Evolutionary conservation across 352 stramenopile species (phyloP).

Genomic region (Pythium plurisporium): DNA sequence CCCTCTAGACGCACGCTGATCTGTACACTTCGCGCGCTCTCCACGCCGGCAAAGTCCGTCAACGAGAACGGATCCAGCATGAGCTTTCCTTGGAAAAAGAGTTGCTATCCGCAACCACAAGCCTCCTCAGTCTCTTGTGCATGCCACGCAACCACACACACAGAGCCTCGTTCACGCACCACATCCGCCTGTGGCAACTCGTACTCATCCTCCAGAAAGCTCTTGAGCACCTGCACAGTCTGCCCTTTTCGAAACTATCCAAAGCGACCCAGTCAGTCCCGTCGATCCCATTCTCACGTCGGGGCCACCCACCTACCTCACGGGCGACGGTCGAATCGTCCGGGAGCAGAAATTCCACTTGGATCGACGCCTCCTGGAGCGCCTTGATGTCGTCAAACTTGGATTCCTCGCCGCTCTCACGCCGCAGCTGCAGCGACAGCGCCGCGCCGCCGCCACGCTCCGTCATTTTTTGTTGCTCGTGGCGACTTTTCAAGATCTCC

Average conservation of each 20-base stretch:
- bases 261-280: background rate
- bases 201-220: slow-evolving; percentile 52
- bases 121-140: too few species aligned
- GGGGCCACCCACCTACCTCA: slow-evolving; percentile 13
- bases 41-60: slow-evolving; percentile 49
- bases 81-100: slow-evolving; percentile 30
- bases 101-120: too few species aligned
- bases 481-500: background rate
- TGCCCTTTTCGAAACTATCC: slow-evolving; percentile 64
- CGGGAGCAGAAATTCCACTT: slow-evolving; percentile 51
- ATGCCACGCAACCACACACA: too few species aligned
- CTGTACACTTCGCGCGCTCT: slow-evolving; percentile 30
- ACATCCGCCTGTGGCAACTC: slow-evolving; percentile 32
- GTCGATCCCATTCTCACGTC: background rate
- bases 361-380: slow-evolving; percentile 51
- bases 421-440: slow-evolving; percentile 9
- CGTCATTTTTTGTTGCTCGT: background rate
- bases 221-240: slow-evolving; percentile 54
- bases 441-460: background rate
- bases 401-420: slow-evolving; percentile 28
- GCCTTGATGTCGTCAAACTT: slow-evolving; percentile 59
- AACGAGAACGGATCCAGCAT: slow-evolving; percentile 65
- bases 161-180: too few species aligned
- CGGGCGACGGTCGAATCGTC: slow-evolving; percentile 48
- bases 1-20: slow-evolving; percentile 34